Percentiles rank a stretch among this genome's conserved stretches.
These are phyloP conservation scores for Eremothecium gossypii DNA, from an alignment of 1,139 yeast genomes.

Conservation along the genomic window DNA sequence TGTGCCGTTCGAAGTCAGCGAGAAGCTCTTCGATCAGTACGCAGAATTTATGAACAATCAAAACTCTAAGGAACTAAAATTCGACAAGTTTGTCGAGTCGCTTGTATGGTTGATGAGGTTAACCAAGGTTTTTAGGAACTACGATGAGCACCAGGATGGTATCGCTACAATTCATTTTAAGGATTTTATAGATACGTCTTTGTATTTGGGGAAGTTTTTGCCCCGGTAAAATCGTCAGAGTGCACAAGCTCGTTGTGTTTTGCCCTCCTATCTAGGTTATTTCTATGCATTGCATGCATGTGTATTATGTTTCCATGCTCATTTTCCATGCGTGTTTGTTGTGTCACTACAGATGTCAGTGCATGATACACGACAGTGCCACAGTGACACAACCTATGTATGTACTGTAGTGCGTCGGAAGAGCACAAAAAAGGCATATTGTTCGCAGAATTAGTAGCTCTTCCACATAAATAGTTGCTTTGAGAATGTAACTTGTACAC, in stretches of 20 bases:
- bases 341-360: constrained; percentile 3
- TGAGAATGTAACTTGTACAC: not conserved
- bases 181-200: constrained; percentile 54
- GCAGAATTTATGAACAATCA: constrained; percentile 26
- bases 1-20: constrained; percentile 29
- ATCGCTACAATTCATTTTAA: constrained; percentile 69
- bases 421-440: constrained; percentile 1
- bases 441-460: not conserved
- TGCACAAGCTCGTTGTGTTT: not conserved
- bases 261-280: not conserved
- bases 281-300: not conserved
- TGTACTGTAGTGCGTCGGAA: constrained; percentile 1
- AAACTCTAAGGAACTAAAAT: constrained; percentile 52
- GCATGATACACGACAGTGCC: constrained; percentile 1
- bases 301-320: not conserved
- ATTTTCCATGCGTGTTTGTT: not conserved
- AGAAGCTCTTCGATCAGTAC: constrained; percentile 29
- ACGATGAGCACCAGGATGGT: constrained; percentile 68
- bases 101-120: constrained; percentile 67
- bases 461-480: constrained; percentile 2
- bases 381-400: not conserved
- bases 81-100: constrained; percentile 76
- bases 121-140: constrained; percentile 71
- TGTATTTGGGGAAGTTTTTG: constrained; percentile 27
- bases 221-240: constrained; percentile 11